phyloP scores from a whole-genome alignment of 805 yeast genomes.

The Lachancea sp. region DNA sequence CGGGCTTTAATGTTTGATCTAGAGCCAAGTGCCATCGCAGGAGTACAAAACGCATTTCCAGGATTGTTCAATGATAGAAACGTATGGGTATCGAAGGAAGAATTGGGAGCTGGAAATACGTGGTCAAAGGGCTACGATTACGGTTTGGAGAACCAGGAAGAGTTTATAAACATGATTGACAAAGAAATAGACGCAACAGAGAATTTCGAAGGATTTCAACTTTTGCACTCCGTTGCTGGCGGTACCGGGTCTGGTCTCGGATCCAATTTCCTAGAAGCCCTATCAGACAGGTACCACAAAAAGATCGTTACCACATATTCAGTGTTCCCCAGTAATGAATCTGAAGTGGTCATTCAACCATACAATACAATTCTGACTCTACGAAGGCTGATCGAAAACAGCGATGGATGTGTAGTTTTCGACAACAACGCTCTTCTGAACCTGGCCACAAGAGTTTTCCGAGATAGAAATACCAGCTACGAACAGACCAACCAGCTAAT shows the following conservation, averaged over 20 bases:
- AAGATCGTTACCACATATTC: constrained; percentile 80
- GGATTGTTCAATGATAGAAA: constrained; percentile 80
- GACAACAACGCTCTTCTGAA: constrained; percentile 81
- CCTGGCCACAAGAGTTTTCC: constrained; percentile 58
- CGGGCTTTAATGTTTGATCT: constrained; percentile 78
- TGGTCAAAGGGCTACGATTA: constrained; percentile 89
- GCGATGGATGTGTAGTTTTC: constrained; percentile 83
- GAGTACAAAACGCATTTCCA: constrained; percentile 46
- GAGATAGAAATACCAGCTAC: constrained; percentile 56
- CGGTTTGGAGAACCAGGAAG: constrained; percentile 63
- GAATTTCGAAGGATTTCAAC: constrained; percentile 80
- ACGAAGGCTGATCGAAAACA: constrained; percentile 70
- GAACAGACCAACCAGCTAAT: constrained; percentile 80
- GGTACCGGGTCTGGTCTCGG: constrained; percentile 99
- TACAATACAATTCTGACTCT: constrained; percentile 83
- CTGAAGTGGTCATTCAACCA: constrained; percentile 98
- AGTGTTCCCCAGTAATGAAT: constrained; percentile 72
- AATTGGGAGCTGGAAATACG: constrained; percentile 92
- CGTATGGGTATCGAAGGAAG: constrained; percentile 69
- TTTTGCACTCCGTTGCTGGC: constrained; percentile 93
- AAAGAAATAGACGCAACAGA: constrained; percentile 89
- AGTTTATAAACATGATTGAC: constrained; percentile 76
- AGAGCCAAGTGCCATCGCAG: constrained; percentile 82
- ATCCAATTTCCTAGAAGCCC: constrained; percentile 65
- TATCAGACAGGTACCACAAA: constrained; percentile 77